Conservation (phyloP, 805 yeast species). For the Nakazawaea holstii region DNA sequence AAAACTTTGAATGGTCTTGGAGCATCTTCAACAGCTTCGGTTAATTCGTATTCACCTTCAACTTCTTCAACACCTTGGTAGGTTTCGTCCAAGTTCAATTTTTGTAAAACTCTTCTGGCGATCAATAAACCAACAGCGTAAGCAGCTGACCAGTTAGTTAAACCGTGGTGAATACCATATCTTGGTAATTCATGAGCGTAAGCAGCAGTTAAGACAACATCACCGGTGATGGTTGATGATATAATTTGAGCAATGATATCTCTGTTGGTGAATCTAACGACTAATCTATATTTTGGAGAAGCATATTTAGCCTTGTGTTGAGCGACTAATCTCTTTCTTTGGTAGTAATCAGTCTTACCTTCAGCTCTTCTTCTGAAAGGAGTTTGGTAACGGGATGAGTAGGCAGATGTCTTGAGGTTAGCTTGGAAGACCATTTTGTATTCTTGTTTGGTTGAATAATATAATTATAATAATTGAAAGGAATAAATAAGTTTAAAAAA, state of each 20-base stretch:
- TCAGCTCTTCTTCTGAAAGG: conserved; percentile 99
- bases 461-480: too few species aligned
- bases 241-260: conserved; percentile 98
- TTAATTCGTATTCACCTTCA: conserved; percentile 97
- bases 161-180: conserved; percentile 97
- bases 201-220: conserved; percentile 93
- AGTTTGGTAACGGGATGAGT: conserved; percentile 99
- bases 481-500: background rate
- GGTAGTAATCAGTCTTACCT: conserved; percentile 99
- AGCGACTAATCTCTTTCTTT: conserved; percentile 98
- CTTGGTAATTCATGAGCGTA: conserved; percentile 98
- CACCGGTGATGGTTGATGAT: conserved; percentile 97
- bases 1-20: conserved; percentile 99
- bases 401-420: conserved; percentile 77
- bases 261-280: conserved; percentile 99
- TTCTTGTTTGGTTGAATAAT: background rate
- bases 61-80: conserved; percentile 98
- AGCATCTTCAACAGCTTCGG: conserved; percentile 98
- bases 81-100: conserved; percentile 97
- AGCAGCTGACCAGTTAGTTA: conserved; percentile 99
- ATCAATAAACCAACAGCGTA: conserved; percentile 97
- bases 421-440: conserved; percentile 72
- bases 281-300: conserved; percentile 99
- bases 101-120: conserved; percentile 98
- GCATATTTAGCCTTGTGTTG: conserved; percentile 99